Conservation (phyloP, 2,329 filamentous ascomycete species). For the Trichoderma koningiopsis region DNA sequence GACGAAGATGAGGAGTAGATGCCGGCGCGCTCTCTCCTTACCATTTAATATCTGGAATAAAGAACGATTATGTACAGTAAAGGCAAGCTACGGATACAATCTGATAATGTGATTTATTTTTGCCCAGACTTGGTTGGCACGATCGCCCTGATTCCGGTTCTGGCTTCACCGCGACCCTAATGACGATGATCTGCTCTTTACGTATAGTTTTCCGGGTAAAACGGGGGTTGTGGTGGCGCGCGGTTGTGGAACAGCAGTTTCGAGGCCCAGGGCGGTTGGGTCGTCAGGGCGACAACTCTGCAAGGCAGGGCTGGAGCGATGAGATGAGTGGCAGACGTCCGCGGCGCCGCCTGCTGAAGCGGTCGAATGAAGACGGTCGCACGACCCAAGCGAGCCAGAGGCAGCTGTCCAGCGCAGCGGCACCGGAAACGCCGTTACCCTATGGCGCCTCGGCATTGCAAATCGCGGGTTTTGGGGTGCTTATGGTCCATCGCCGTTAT, state of each 20-base stretch:
- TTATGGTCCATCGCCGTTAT: constrained; percentile 20
- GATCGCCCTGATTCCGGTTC: constrained; percentile 18
- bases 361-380: constrained; percentile 16
- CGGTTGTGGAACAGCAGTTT: constrained; percentile 35
- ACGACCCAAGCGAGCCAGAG: constrained; percentile 7
- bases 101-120: constrained; percentile 23
- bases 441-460: constrained; percentile 20
- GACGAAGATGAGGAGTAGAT: constrained; percentile 49
- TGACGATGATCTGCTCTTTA: constrained; percentile 32
- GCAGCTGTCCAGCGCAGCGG: neutral
- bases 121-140: constrained; percentile 4
- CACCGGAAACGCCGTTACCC: constrained; percentile 1
- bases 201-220: constrained; percentile 36
- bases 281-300: constrained; percentile 25
- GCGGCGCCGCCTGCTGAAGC: neutral
- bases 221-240: constrained; percentile 36
- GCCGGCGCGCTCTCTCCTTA: constrained; percentile 23
- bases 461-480: constrained; percentile 20
- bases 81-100: constrained; percentile 36
- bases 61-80: constrained; percentile 38
- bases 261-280: constrained; percentile 31
- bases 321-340: neutral
- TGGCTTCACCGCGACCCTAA: constrained; percentile 27
- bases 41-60: constrained; percentile 28
- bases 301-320: neutral